phyloP scores from a whole-genome alignment of 2,329 filamentous ascomycete species.

The Claviceps fusiformis region DNA sequence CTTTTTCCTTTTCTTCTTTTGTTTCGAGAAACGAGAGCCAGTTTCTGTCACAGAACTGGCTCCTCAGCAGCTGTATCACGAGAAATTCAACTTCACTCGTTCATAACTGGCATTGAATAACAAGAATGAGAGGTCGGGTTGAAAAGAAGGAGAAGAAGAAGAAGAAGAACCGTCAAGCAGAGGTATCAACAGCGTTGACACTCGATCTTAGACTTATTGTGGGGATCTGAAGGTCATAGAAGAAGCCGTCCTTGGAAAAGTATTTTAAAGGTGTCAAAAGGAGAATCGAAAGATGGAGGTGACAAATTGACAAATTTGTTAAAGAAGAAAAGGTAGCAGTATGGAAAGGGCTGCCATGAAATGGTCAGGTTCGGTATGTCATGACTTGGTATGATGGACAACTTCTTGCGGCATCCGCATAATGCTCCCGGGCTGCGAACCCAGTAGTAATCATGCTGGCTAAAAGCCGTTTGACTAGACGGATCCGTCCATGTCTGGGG shows the following conservation, averaged over 20 bases:
- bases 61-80: background rate
- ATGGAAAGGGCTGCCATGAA: background rate
- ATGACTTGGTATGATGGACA: background rate
- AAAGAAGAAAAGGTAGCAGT: background rate
- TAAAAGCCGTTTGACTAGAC: background rate
- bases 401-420: background rate
- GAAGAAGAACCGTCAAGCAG: background rate
- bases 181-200: background rate
- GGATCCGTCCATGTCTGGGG: background rate
- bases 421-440: background rate
- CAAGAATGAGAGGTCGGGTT: background rate
- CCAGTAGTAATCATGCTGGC: background rate
- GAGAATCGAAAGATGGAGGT: too few species aligned
- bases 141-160: background rate
- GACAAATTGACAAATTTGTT: background rate
- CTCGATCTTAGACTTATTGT: background rate
- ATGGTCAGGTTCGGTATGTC: background rate
- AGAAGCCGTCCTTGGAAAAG: background rate
- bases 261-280: too few species aligned
- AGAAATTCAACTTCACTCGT: background rate
- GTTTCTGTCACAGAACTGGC: background rate
- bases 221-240: background rate
- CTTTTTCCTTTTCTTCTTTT: background rate
- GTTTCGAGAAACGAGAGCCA: background rate
- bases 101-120: background rate